These are phyloP conservation scores for Oldenlandia corymbosa DNA, from an alignment of 257 asterid genomes.

Conservation along the genomic window DNA sequence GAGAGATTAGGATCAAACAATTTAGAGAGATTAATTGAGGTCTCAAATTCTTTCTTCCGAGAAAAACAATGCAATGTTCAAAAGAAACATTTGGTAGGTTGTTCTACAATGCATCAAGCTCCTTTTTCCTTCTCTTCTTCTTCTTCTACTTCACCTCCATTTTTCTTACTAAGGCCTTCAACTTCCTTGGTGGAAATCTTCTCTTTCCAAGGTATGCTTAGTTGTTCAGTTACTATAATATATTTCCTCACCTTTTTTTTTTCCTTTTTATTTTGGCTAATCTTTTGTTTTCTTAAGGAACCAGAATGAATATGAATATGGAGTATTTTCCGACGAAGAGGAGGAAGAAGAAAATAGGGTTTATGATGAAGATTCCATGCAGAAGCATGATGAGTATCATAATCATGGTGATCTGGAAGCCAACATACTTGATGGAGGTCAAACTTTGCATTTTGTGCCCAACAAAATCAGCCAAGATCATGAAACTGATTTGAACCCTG, in stretches of 20 bases:
- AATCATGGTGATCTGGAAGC: constrained; percentile 18
- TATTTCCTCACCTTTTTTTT: too few relatives aligned
- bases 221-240: background rate
- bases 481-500: background rate
- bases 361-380: constrained; percentile 19
- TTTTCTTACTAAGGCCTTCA: constrained; percentile 55
- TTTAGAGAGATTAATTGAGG: constrained; percentile 17
- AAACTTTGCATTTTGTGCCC: constrained; percentile 11
- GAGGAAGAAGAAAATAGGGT: constrained; percentile 23
- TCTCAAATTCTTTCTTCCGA: constrained; percentile 20
- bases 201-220: constrained; percentile 53
- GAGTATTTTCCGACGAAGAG: constrained; percentile 46
- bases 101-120: constrained; percentile 67
- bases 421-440: constrained; percentile 9
- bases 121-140: constrained; percentile 59
- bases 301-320: constrained; percentile 45
- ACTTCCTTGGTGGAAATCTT: constrained; percentile 69
- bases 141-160: constrained; percentile 75
- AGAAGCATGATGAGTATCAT: constrained; percentile 4
- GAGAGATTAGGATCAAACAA: constrained; percentile 8
- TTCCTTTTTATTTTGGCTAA: background rate
- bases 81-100: constrained; percentile 48
- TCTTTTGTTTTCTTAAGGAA: constrained; percentile 32
- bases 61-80: constrained; percentile 58
- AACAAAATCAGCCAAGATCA: background rate